Evolutionary conservation across 495 filamentous ascomycete species (phyloP), one percentile per base, ranked within the genome.

Genomic region (Pyrenopolyporus hunteri): DNA sequence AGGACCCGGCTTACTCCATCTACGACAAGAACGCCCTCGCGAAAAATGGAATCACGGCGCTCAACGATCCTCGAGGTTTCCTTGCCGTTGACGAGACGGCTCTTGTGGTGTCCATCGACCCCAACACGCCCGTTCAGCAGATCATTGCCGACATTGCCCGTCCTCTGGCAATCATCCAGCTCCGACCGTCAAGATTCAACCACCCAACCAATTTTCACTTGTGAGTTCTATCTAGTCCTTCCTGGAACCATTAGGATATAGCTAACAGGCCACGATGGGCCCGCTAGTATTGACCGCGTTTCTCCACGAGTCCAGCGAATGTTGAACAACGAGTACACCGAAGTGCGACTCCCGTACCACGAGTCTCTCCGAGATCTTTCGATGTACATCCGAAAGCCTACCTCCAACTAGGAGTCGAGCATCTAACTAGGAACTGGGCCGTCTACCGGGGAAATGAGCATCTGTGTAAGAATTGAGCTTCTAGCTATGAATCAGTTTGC

Each of bases 131-230:
- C 0, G 67, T 76, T 0, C 65, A 70, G 22, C 55, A 74, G 32
- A 65, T 77, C 16, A 32, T 72, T 4, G 48, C 63, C 8, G 72
- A 77, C 10, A 55, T 74, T 29, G 66, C 65, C 11, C 56, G 69
- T 14, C 73, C 73, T 1, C 56, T 49, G 0, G 62, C 73, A 0
- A 51, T 76, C 4, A 72, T 77, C 29, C 36, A 26, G 17, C 20
- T 22, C 32, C 36, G 32, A 10, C 33, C 19, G 29, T 16, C 35
- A 22, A 26, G 20, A 22, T 14, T 44, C 6, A 48, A 57, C 11
- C 43, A 43, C 6, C 32, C 23, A n/a, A 16, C 40, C 0, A 16
- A 17, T 16, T 9, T 0, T 3, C 2, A 5, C n/a, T 40, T 32
- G 54, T 57, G 32, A 25, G 54, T 42, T 14, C 33, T 26, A 11